These are phyloP conservation scores for Euphorbia tirucalli DNA, from an alignment of 345 rosid genomes.

Conservation along the genomic window DNA sequence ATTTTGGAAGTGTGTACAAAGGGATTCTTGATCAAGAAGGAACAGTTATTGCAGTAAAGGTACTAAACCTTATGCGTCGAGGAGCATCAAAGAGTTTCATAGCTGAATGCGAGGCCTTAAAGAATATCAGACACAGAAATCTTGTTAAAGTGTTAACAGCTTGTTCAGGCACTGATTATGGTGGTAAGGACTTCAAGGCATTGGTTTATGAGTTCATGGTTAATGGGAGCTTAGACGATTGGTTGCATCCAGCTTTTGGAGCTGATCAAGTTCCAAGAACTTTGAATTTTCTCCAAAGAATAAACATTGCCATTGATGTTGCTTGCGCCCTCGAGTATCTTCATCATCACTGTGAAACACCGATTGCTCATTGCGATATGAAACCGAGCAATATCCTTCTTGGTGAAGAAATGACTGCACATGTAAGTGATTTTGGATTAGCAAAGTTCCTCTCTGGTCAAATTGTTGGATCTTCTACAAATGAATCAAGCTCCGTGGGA, in stretches of 20 bases:
- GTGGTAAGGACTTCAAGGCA: not conserved
- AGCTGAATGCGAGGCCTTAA: not conserved
- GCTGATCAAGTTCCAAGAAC: not conserved
- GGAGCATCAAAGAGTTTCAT: not conserved
- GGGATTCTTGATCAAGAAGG: not conserved
- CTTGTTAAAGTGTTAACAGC: not conserved
- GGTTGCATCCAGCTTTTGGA: not conserved
- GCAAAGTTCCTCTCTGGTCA: not conserved
- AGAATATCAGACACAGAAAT: not conserved
- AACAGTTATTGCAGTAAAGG: not conserved
- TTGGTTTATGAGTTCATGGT: not conserved
- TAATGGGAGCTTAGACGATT: not conserved
- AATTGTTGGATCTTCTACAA: no score
- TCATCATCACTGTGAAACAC: not conserved
- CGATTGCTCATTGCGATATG: not conserved
- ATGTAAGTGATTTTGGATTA: not conserved
- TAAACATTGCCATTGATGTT: not conserved
- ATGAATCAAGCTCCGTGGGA: not conserved
- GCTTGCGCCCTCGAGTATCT: not conserved
- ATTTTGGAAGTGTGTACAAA: not conserved
- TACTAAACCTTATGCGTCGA: not conserved
- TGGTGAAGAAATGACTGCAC: not conserved
- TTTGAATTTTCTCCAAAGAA: not conserved
- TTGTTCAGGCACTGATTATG: not conserved
- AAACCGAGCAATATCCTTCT: slow-evolving; percentile 4